Conservation (phyloP, 2,329 filamentous ascomycete genomes). For the Beauveria australis region DNA sequence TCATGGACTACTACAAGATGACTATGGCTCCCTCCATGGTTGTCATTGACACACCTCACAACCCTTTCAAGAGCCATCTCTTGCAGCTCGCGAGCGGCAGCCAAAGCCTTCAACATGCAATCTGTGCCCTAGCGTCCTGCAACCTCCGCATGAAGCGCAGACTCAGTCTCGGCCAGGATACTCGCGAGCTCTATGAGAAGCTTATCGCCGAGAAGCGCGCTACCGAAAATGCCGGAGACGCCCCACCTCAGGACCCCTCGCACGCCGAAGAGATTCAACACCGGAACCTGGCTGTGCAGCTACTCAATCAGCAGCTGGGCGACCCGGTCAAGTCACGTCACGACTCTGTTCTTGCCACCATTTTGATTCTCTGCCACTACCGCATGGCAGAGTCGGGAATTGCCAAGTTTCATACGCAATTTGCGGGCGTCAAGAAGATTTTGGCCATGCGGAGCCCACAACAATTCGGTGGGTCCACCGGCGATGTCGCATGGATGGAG, state of each 20-base stretch:
- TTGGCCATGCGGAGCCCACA: constrained; percentile 64
- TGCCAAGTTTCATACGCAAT: constrained; percentile 86
- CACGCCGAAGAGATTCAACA: constrained; percentile 79
- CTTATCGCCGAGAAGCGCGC: constrained; percentile 37
- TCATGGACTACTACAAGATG: constrained; percentile 90
- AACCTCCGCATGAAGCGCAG: constrained; percentile 79
- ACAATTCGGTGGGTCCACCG: constrained; percentile 36
- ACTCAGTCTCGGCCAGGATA: constrained; percentile 52
- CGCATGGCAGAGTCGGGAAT: constrained; percentile 90
- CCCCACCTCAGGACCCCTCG: constrained; percentile 52
- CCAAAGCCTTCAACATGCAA: constrained; percentile 81
- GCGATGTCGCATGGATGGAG: constrained; percentile 82
- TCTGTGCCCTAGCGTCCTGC: constrained; percentile 81
- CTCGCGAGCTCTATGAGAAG: constrained; percentile 42
- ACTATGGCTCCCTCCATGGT: constrained; percentile 89
- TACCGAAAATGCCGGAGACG: constrained; percentile 36
- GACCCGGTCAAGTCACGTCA: constrained; percentile 67
- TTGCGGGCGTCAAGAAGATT: constrained; percentile 87
- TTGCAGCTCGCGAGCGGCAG: constrained; percentile 69
- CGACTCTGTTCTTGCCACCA: constrained; percentile 79
- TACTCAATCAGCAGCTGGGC: constrained; percentile 77
- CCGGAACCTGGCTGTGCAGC: constrained; percentile 66
- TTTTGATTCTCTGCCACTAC: constrained; percentile 83
- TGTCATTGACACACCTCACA: constrained; percentile 76
- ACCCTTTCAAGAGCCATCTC: constrained; percentile 80